Percentiles rank a stretch among this genome's conserved stretches.
These are phyloP conservation scores for Eucalyptus erythrocorys DNA, from an alignment of 345 rosid genomes.

Conservation along the genomic window DNA sequence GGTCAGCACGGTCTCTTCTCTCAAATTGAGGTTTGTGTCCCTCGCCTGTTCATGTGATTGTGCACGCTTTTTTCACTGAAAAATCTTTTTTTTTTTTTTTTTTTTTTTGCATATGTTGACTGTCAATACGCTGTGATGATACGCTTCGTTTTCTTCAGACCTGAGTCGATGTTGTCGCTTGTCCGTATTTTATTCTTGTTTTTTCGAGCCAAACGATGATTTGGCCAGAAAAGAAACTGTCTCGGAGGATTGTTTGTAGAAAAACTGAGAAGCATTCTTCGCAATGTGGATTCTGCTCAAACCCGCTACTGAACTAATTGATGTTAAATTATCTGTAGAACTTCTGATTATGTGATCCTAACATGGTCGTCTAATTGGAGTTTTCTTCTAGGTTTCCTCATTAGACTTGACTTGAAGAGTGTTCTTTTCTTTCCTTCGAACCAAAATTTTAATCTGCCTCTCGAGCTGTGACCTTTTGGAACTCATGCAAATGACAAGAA, in stretches of 20 bases:
- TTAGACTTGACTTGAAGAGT: background rate
- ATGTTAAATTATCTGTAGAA: background rate
- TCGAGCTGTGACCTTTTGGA: background rate
- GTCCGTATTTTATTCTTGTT: background rate
- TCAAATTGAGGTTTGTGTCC: conserved; percentile 52
- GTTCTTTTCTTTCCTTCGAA: background rate
- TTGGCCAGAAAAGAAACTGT: background rate
- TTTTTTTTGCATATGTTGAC: fast-evolving
- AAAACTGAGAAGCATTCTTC: background rate
- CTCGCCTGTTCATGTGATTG: background rate
- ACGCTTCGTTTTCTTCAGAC: background rate
- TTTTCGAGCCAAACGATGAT: background rate
- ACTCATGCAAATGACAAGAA: background rate
- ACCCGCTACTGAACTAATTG: background rate
- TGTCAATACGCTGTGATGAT: background rate
- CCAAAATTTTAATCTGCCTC: background rate
- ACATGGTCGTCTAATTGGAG: background rate
- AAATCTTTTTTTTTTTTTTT: background rate
- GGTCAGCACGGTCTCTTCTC: conserved; percentile 45
- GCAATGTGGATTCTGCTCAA: background rate
- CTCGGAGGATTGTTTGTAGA: background rate
- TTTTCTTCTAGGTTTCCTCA: background rate
- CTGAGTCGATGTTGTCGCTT: background rate
- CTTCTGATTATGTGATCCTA: background rate
- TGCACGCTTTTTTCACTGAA: background rate